Base-by-base conservation (phyloP, 179 eudicot species). In the Spinacia oleracea region DNA sequence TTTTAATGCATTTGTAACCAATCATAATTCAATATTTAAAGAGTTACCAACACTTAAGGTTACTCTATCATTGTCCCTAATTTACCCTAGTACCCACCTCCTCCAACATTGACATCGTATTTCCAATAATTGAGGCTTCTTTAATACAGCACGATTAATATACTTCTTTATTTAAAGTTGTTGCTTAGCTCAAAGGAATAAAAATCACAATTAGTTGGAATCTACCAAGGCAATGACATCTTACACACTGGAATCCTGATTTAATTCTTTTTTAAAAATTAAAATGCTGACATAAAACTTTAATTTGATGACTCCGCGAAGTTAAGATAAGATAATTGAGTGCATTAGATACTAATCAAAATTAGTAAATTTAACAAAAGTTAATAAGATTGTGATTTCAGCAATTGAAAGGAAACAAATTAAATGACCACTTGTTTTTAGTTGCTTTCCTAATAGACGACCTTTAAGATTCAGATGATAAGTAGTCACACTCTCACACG, bases 391-490 rank as follows among this genome's bases (percentile, higher is more conserved):
- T 32, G 43, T 65, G 70, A 65, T 18, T 65, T 65, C 70, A 65
- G 70, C 70, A 65, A 32, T 65, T 65, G 43, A 18, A 32, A 18
- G 21, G 2, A 34, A 65, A 65, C 14, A 65, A 65, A 18, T 18
- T 65, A 65, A 65, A 65, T 16, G 43, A 34, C 70, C 45, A 65
- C 14, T 65, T 65, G 68, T 2, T 65, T 65, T 65, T 18, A 65
- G 70, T 65, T 65, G 70, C 45, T 53, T 65, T 65, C 70, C 70
- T 62, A 27, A 62, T 62, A 60, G 66, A 60, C 34, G 1, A 60
- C 25, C 60, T 55, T 55, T 18, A 55, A 55, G 60, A 15, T 55
- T 55, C 25, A 20, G n/a, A 35, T 35, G n/a, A n/a, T 48, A 31
- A 63, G 29, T 31, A 29, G 38, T n/a, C n/a, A 14, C 31, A 8